Conservation (phyloP, 2,329 filamentous ascomycete species). For the Cylindrodendrum hubeiense region DNA sequence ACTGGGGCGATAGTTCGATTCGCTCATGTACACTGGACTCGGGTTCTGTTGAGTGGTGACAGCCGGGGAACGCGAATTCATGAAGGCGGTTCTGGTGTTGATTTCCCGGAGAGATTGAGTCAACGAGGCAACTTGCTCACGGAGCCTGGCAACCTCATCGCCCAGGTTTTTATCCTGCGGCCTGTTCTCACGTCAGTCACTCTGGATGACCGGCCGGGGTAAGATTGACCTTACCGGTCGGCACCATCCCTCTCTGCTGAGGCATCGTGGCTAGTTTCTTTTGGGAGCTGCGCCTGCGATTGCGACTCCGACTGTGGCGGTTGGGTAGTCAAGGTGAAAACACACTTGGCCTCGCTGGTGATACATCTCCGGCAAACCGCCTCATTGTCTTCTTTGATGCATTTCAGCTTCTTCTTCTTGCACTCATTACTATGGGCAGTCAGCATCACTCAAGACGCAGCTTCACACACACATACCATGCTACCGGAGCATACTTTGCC, state of each 20-base stretch:
- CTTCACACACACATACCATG: constrained; percentile 46
- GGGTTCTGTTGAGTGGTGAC: constrained; percentile 33
- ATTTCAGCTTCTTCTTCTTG: constrained; percentile 57
- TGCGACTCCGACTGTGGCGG: background rate
- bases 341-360: constrained; percentile 41
- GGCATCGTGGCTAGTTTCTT: constrained; percentile 34
- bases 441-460: constrained; percentile 4
- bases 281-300: constrained; percentile 21
- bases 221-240: background rate
- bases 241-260: constrained; percentile 7
- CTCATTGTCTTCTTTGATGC: constrained; percentile 43
- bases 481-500: constrained; percentile 53
- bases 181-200: background rate
- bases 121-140: constrained; percentile 46
- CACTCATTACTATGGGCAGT: constrained; percentile 50
- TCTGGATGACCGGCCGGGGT: too few species aligned
- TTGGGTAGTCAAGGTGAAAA: constrained; percentile 30
- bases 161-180: constrained; percentile 35
- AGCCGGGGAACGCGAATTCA: constrained; percentile 21
- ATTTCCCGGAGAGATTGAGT: constrained; percentile 38
- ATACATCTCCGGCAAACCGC: constrained; percentile 48
- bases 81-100: constrained; percentile 42
- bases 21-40: constrained; percentile 21
- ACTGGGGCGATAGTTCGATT: constrained; percentile 10
- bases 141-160: constrained; percentile 46